Conservation (phyloP, 441 rosid genomes). For the Eruca vesicaria region DNA sequence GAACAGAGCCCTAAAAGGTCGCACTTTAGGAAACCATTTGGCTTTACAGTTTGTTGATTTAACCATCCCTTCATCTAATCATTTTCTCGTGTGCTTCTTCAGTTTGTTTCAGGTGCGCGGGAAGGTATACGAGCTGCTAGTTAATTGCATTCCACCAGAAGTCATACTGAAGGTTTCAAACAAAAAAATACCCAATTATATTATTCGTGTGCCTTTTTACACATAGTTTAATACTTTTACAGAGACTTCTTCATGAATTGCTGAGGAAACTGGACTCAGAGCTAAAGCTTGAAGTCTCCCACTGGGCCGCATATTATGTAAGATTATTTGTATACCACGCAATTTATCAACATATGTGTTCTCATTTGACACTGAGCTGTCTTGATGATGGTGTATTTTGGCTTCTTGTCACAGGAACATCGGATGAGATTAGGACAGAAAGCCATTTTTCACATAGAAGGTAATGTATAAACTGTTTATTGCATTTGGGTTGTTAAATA, state of each 20-base stretch:
- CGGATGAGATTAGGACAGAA: slow-evolving; percentile 88
- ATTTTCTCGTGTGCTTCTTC: slow-evolving; percentile 28
- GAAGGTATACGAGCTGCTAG: slow-evolving; percentile 79
- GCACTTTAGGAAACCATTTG: neutral
- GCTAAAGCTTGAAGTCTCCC: slow-evolving; percentile 89
- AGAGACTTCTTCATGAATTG: slow-evolving; percentile 80
- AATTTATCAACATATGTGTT: neutral
- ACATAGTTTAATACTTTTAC: slow-evolving; percentile 23
- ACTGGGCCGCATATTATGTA: slow-evolving; percentile 97
- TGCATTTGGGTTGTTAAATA: slow-evolving; percentile 2
- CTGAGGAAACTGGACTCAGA: slow-evolving; percentile 87
- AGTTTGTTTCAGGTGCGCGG: slow-evolving; percentile 91
- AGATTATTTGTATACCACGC: slow-evolving; percentile 25
- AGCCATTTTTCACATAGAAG: slow-evolving; percentile 98
- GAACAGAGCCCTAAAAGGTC: slow-evolving; percentile 98
- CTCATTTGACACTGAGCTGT: neutral
- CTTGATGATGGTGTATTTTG: neutral
- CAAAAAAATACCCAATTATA: neutral
- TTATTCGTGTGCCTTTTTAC: neutral
- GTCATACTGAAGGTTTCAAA: slow-evolving; percentile 71
- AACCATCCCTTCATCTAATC: neutral
- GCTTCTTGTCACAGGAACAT: slow-evolving; percentile 62
- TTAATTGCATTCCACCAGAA: slow-evolving; percentile 89
- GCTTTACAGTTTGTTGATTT: neutral
- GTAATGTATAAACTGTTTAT: slow-evolving; percentile 38